Evolutionary conservation across 2,329 filamentous ascomycete genomes (phyloP), one percentile per base, ranked within the genome.

Genomic region (Cordyceps cicadae): DNA sequence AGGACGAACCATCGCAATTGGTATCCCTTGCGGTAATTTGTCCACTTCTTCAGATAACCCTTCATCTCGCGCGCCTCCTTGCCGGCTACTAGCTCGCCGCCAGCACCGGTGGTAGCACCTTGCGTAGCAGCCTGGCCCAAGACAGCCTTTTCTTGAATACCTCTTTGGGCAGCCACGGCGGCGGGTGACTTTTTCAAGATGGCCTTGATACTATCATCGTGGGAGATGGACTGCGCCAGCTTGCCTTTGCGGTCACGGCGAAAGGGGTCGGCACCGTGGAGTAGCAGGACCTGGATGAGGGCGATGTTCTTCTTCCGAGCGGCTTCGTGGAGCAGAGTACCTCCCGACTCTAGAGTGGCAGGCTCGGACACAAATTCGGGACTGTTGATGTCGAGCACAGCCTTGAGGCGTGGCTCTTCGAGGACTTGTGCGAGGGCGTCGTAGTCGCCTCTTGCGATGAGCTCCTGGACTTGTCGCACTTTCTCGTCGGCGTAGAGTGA

Each of bases 41-140:
- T 99, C 94, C 94, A 99, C 74, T 99, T 99, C 77, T 97, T 97
- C 61, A 99, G 79, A 72, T 97, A 99, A 7, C 94, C 94, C 77
- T 96, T 97, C 90, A 99, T 97, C 75, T 97, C 93, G 53, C 92
- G 84, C 19, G 90, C 89, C 70, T 99, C 94, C 66, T 93, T 92
- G 17, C 89, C 88, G 29, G 88, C 89, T 62, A 86, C 72, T 21
- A 83, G 78, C 65, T 89, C 83, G 11, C 81, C 78, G 17, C 86
- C 79, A 1, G 77, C 74, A 29, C 83, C 78, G 15, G 79, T 72
- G 9, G 79, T 76, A 2, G 77, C 75, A 6, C 80, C 80, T 63
- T 87, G 82, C 0, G 82, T 81, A 9, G 82, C 80, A 21, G 78
- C 79, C 64, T 89, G 90, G 1, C 92, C 93, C 17, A 99, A 81